Evolutionary conservation across 768 basidiomycete species (phyloP), one percentile per base, ranked within the genome.

Genomic region (Termitomyces heimii): DNA sequence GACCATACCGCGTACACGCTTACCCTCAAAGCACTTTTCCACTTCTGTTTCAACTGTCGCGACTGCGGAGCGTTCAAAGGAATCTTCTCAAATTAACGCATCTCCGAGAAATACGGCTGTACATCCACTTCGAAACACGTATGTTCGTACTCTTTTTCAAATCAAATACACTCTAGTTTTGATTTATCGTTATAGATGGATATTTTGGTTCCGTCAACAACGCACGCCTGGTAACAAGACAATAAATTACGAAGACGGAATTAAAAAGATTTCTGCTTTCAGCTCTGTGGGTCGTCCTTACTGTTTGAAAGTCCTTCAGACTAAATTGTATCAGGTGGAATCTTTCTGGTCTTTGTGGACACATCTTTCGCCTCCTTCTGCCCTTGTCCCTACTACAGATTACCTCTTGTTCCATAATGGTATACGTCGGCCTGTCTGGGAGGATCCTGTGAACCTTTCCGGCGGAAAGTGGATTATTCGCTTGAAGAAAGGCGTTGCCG

Each of bases 401-500:
- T 92, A 96, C 61, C 85, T 98, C 32, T 81, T 97, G 61, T 97
- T 98, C 76, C 92, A 94, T 63, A 77, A 83, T 2, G 86, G 86
- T 40, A 79, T 98, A 56, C 86, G 88, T 24, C 81, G 92, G 43
- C 95, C 96, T 0, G 89, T 96, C 3, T 98, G 96, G 96, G 96
- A 98, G 69, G 94, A 97, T 70, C 89, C 93, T 14, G 76, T 93
- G 55, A 97, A 97, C 69, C 70, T 85, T 49, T 69, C 83, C 16
- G 95, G 95, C 28, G 95, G 94, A 4, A 96, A 95, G 71, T 98
- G 94, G 90, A 96, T 96, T 51, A 81, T 98, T 57, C 89, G 96
- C 53, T 80, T 98, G 48, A 83, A 86, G 63, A 97, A 98, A 68
- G 93, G 93, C 44, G 80, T 95, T 35, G 85, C 91, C 4, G 94